Percentiles rank a stretch among this genome's conserved stretches.
Conservation (phyloP, 192 early-diverging fungal genomes). For the Entomortierella parvispora region DNA sequence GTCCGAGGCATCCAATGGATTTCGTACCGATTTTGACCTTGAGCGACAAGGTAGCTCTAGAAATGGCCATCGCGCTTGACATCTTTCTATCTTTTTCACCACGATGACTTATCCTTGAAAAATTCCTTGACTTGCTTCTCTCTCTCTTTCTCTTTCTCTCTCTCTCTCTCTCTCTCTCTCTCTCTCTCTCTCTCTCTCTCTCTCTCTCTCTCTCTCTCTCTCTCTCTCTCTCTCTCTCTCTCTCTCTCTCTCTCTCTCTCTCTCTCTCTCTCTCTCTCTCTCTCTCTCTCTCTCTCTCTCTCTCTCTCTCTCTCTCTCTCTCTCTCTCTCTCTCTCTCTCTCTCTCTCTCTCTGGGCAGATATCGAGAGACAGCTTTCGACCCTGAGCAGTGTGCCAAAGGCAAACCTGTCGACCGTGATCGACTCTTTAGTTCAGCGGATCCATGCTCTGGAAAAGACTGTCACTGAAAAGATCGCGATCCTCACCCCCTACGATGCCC, state of each 20-base stretch:
- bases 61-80: not conserved
- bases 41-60: no score
- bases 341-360: constrained; percentile 6
- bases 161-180: not conserved
- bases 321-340: not conserved
- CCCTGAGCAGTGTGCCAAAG: constrained; percentile 38
- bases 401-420: constrained; percentile 38
- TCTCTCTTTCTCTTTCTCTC: not conserved
- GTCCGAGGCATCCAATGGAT: no score
- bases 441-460: constrained; percentile 65
- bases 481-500: constrained; percentile 76
- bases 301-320: not conserved
- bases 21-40: no score
- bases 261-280: not conserved
- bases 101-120: not conserved
- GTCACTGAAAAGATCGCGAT: constrained; percentile 70
- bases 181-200: not conserved
- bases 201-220: not conserved
- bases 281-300: not conserved
- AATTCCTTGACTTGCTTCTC: not conserved
- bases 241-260: not conserved
- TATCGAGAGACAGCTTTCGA: constrained; percentile 26
- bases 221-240: not conserved
- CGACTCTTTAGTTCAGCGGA: constrained; percentile 55
- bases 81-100: not conserved